Evolutionary conservation across 345 rosid genomes (phyloP), one percentile per base, ranked within the genome.

Genomic region (Corymbia maculata): DNA sequence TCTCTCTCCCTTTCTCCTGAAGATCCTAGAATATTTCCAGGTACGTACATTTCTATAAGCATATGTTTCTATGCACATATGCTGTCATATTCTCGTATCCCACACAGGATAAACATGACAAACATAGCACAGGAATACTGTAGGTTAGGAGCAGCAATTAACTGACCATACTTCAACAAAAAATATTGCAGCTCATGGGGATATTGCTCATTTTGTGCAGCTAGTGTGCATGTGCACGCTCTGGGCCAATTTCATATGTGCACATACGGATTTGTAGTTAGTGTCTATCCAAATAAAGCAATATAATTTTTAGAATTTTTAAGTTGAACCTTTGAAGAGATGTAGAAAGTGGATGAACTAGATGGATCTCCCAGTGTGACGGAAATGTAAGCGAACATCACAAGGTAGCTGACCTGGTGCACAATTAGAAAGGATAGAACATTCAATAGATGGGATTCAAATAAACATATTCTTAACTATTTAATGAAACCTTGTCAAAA

Each of bases 311-410:
- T 55, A 88, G 52, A 87, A 90, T 86, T 80, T 16, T 75, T 51
- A 86, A 86, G 24, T 79, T 19, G 90, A 93, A 98, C 99, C 99
- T 96, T 97, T 36, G 98, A 98, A 82, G 99, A 93, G 90, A 97
- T 84, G 91, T 93, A 98, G 91, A 96, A 93, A 22, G 97, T 90
- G 88, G 92, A 91, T 86, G 95, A 90, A 85, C 85, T 93, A 44
- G 92, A 92, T 85, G 96, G 89, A 91, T 96, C 99, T 90, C 99
- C 99, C 90, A 98, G 90, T 52, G 98, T 95, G 91, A 97, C 85
- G 86, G 99, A 98, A 86, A 97, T 95, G 89, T 98, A 98, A 53
- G 95, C 95, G 89, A 97, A 96, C 99, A 97, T 97, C 89, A 97
- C 98, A 90, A 97, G 96, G 93, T 96, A 97, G 94, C 99, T 97